A percentile compares a stretch with the other conserved stretches of the same genome.
phyloP scores from a whole-genome alignment of 1,284 basidiomycete species.

The Rugosomyces carneus region DNA sequence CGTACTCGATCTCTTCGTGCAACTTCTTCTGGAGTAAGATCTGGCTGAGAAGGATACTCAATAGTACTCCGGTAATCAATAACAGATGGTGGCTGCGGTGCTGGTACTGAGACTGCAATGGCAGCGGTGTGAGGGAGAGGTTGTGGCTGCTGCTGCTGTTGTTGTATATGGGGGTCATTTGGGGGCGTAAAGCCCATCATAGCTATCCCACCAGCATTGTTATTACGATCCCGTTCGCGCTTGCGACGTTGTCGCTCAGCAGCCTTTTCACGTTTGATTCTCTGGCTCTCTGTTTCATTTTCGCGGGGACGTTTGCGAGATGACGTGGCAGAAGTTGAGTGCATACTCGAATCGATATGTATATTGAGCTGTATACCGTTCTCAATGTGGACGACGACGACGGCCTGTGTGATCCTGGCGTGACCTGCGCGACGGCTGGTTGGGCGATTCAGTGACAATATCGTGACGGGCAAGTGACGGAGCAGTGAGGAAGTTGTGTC shows the following conservation, averaged over 20 bases:
- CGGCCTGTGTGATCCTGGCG: constrained; percentile 27
- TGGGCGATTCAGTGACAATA: constrained; percentile 34
- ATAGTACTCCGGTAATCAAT: constrained; percentile 12
- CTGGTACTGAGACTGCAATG: constrained; percentile 3
- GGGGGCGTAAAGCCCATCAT: constrained; percentile 32
- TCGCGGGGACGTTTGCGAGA: constrained; percentile 57
- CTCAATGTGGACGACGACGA: background rate
- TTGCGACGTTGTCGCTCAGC: constrained; percentile 74
- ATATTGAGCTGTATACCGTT: constrained; percentile 2
- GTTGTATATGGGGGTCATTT: constrained; percentile 17
- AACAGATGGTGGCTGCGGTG: constrained; percentile 20
- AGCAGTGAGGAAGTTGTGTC: constrained; percentile 26
- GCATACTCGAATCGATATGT: constrained; percentile 13
- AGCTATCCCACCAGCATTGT: constrained; percentile 28
- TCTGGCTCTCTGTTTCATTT: constrained; percentile 63
- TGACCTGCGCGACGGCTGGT: constrained; percentile 33
- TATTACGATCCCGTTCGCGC: constrained; percentile 63
- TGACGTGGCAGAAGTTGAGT: constrained; percentile 14
- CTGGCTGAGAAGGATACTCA: constrained; percentile 17
- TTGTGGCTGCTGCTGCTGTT: constrained; percentile 18
- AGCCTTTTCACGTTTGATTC: constrained; percentile 72
- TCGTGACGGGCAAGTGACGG: constrained; percentile 39
- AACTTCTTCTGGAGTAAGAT: constrained; percentile 57
- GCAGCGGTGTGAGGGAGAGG: constrained; percentile 21
- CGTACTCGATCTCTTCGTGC: constrained; percentile 61